Conservation (phyloP, 805 yeast species). For the Millerozyma miso region DNA sequence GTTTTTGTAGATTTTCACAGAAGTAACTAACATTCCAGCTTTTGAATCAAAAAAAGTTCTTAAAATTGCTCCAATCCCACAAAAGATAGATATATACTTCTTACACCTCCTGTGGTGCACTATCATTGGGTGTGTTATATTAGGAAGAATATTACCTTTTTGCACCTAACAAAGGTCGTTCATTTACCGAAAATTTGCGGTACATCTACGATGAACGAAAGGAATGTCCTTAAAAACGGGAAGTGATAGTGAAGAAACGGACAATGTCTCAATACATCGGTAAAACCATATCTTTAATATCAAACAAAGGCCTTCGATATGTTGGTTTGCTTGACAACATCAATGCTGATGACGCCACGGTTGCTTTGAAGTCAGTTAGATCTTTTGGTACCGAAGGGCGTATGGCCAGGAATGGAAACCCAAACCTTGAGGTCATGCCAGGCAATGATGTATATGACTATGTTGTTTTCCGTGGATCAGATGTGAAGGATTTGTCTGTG, state of each 20-base stretch:
- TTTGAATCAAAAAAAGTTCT: no score
- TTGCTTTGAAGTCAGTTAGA: slow-evolving; percentile 73
- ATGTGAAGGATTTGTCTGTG: slow-evolving; percentile 84
- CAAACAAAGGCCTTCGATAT: slow-evolving; percentile 78
- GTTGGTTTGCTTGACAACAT: slow-evolving; percentile 86
- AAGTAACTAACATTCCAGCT: no score
- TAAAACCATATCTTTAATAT: slow-evolving; percentile 75
- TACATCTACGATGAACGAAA: neutral
- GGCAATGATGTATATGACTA: slow-evolving; percentile 65
- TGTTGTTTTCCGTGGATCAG: slow-evolving; percentile 85
- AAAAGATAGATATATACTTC: no score
- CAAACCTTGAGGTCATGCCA: slow-evolving; percentile 66
- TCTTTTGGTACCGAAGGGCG: slow-evolving; percentile 93
- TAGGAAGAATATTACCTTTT: no score
- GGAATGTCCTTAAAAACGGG: neutral
- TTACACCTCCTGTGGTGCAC: no score
- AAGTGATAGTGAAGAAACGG: neutral
- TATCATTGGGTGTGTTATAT: no score
- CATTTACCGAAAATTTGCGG: neutral
- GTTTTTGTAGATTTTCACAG: no score
- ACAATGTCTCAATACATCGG: slow-evolving; percentile 91
- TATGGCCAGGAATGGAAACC: slow-evolving; percentile 51
- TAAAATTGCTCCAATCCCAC: no score
- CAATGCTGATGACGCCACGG: slow-evolving; percentile 87
- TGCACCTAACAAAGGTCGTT: neutral